Evolutionary conservation across 225 moss, liverwort and hornwort species (phyloP).

Genomic region (Polytrichum formosum): DNA sequence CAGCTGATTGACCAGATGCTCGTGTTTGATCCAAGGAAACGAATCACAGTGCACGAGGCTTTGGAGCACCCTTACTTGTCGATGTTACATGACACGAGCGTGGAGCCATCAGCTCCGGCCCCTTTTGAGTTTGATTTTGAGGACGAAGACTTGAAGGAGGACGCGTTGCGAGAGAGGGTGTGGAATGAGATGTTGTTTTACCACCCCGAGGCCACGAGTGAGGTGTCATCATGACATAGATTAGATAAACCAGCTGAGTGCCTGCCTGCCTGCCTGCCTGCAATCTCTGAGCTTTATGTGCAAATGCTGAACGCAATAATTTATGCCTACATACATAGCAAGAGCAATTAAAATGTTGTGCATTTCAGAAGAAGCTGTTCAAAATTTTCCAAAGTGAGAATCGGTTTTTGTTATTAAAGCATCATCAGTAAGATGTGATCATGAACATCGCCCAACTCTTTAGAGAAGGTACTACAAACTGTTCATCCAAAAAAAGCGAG

Average conservation of each 20-base stretch:
- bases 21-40: conserved; percentile 86
- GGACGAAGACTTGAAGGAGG: conserved; percentile 93
- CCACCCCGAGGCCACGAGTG: conserved; percentile 77
- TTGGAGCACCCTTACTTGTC: conserved; percentile 94
- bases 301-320: conserved; percentile 9
- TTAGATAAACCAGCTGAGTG: conserved; percentile 5
- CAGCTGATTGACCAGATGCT: conserved; percentile 97
- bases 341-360: conserved; percentile 13
- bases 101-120: conserved; percentile 85
- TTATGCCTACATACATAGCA: conserved; percentile 15
- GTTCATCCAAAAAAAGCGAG: background rate
- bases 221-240: conserved; percentile 21
- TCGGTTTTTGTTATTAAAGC: conserved; percentile 28
- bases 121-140: conserved; percentile 96
- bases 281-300: conserved; percentile 10
- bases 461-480: background rate
- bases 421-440: background rate
- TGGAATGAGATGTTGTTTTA: conserved; percentile 97
- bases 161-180: conserved; percentile 88
- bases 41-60: conserved; percentile 90
- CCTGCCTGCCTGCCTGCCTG: background rate
- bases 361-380: conserved; percentile 17
- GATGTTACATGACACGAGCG: conserved; percentile 74
- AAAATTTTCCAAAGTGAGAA: conserved; percentile 12
- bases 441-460: background rate